Evolutionary conservation across 2,329 filamentous ascomycete species (phyloP), one percentile per base, ranked within the genome.

Genomic region (Hypomyces rosellus): DNA sequence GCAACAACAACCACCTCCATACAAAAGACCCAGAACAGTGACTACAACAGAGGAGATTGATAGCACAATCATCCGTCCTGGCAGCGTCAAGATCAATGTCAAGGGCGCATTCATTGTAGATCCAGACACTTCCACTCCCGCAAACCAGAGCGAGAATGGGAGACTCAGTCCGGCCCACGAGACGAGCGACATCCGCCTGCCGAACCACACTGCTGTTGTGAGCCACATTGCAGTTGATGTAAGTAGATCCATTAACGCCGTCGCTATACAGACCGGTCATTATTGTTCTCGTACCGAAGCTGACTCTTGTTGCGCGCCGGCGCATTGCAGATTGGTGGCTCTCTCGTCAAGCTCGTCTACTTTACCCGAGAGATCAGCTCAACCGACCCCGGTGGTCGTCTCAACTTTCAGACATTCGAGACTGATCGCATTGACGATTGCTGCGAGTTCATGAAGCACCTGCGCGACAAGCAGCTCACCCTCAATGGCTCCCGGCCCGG

Each of bases 141-240:
- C 73, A 49, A 57, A 65, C 46, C 52, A 60, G 57, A 51, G 62
- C 49, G 59, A 54, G 37, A 75, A 72, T 55, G 75, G 74, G 39
- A 69, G 74, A 50, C 68, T 69, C 46, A 74, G 73, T 54, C 74
- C 75, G 54, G 67, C 74, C 58, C 68, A 80, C 67, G 89, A 95
- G 67, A 90, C 88, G 51, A 90, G 89, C 64, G 93, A 96, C 65
- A 99, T 99, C 61, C 80, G 93, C n/a, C 74, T 99, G 53, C 93
- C 93, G 25, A 93, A 97, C 69, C 93, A 99, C 70, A 96, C 89
- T 12, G 87, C 88, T 11, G 85, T 96, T 8, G 92, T 99, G 59
- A 96, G 90, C 74, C 93, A 99, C 74, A 89, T 99, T 60, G 93
- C 93, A 48, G 86, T 96, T 54, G 93, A 99, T 77, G 90, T 95